phyloP scores from a whole-genome alignment of 139 green algal genomes.

The Pedinophyceae sp. region DNA sequence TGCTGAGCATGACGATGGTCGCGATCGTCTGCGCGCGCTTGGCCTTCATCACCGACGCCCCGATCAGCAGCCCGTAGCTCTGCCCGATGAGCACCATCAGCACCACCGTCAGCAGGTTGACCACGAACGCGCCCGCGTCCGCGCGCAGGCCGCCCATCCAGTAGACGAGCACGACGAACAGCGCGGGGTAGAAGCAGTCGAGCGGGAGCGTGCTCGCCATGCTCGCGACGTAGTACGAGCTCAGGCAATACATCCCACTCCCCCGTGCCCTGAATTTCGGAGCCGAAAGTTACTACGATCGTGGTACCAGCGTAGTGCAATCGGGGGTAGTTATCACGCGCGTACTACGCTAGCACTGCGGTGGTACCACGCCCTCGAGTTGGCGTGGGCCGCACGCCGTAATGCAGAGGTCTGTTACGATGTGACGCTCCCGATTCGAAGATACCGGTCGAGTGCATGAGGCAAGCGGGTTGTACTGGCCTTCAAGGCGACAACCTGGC shows the following conservation, averaged over 20 bases:
- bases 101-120: neutral
- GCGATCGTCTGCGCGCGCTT: slow-evolving; percentile 5
- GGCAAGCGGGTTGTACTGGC: too few species aligned
- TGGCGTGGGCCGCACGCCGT: too few species aligned
- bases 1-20: slow-evolving; percentile 9
- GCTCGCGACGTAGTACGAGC: slow-evolving; percentile 60
- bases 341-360: too few species aligned
- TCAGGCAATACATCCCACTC: slow-evolving; percentile 61
- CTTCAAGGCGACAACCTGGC: too few species aligned
- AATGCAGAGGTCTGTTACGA: too few species aligned
- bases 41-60: slow-evolving; percentile 1
- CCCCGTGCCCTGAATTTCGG: too few species aligned
- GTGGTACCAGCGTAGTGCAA: too few species aligned
- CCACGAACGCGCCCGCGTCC: neutral
- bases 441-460: too few species aligned
- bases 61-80: slow-evolving; percentile 3
- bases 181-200: slow-evolving; percentile 37
- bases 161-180: slow-evolving; percentile 37
- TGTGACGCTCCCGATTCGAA: too few species aligned
- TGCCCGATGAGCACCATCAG: neutral
- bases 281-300: too few species aligned
- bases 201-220: slow-evolving; percentile 48
- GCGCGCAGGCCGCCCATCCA: slow-evolving; percentile 1
- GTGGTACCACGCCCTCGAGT: too few species aligned
- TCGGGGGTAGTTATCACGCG: too few species aligned